Evolutionary conservation across 805 yeast genomes (phyloP).

Genomic region (Suhomyces sp.): DNA sequence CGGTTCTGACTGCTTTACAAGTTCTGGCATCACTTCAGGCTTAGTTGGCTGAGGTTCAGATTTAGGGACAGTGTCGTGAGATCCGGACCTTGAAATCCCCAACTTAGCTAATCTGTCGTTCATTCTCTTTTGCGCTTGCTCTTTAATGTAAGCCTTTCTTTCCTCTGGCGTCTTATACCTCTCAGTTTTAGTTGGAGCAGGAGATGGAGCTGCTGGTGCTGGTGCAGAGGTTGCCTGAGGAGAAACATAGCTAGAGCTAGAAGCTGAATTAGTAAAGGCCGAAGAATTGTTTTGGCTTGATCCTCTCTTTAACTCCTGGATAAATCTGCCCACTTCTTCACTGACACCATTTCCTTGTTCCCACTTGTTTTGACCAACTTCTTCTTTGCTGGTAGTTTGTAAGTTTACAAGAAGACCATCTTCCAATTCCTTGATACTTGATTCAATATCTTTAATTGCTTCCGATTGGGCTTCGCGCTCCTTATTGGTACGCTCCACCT

Average conservation of each 20-base stretch:
- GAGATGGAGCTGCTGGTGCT: conserved; percentile 8
- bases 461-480: conserved; percentile 56
- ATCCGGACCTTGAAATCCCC: conserved; percentile 54
- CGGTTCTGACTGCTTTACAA: background rate
- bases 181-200: conserved; percentile 8
- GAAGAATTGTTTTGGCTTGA: background rate
- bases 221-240: conserved; percentile 9
- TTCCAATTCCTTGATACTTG: conserved; percentile 63
- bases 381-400: conserved; percentile 39
- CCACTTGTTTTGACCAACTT: conserved; percentile 65
- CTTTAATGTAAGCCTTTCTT: conserved; percentile 76
- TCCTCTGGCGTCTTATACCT: conserved; percentile 54
- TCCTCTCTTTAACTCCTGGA: conserved; percentile 47
- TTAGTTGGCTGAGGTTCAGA: conserved; percentile 1
- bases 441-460: conserved; percentile 68
- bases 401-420: conserved; percentile 44
- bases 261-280: conserved; percentile 5
- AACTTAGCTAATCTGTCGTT: conserved; percentile 77
- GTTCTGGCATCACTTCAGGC: background rate
- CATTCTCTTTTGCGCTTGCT: conserved; percentile 75
- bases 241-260: conserved; percentile 3
- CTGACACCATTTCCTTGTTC: conserved; percentile 78
- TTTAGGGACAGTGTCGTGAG: conserved; percentile 5
- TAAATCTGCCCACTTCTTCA: conserved; percentile 58
- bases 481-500: conserved; percentile 46